Evolutionary conservation across 1,139 yeast species (phyloP).

Genomic region (Blastobotrys aristatus): DNA sequence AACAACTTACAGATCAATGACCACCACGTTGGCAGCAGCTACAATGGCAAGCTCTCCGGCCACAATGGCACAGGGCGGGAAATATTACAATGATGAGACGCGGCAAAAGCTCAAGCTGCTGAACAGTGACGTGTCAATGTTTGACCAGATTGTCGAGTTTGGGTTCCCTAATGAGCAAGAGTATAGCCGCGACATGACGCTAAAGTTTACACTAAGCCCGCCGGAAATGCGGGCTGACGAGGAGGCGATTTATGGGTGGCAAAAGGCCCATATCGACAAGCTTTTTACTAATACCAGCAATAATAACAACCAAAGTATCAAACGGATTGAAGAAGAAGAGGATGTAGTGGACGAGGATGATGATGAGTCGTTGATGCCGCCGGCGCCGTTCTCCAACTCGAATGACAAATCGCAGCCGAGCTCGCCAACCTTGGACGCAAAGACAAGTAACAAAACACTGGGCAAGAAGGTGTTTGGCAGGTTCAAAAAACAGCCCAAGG

Average conservation of each 20-base stretch:
- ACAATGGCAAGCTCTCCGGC: too few species aligned
- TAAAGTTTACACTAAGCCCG: conserved; percentile 32
- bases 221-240: conserved; percentile 32
- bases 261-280: conserved; percentile 23
- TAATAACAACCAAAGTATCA: conserved; percentile 11
- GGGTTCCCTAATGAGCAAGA: conserved; percentile 26
- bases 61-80: conserved; percentile 14
- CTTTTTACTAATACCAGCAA: conserved; percentile 13
- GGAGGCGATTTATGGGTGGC: conserved; percentile 32
- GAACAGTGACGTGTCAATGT: conserved; percentile 20
- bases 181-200: conserved; percentile 26
- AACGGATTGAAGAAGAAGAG: conserved; percentile 10
- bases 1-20: not conserved
- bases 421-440: conserved; percentile 8
- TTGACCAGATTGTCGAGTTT: conserved; percentile 30
- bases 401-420: conserved; percentile 1
- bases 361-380: conserved; percentile 12
- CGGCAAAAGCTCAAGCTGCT: conserved; percentile 24
- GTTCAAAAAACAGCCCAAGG: conserved; percentile 21
- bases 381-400: not conserved
- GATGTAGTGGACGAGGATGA: conserved; percentile 15
- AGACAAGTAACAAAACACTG: conserved; percentile 12
- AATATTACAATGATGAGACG: conserved; percentile 25
- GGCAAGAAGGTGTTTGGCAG: conserved; percentile 29
- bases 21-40: not conserved